Evolutionary conservation across 2,329 filamentous ascomycete genomes (phyloP), one percentile per base, ranked within the genome.

Genomic region (Penicillium sp.): DNA sequence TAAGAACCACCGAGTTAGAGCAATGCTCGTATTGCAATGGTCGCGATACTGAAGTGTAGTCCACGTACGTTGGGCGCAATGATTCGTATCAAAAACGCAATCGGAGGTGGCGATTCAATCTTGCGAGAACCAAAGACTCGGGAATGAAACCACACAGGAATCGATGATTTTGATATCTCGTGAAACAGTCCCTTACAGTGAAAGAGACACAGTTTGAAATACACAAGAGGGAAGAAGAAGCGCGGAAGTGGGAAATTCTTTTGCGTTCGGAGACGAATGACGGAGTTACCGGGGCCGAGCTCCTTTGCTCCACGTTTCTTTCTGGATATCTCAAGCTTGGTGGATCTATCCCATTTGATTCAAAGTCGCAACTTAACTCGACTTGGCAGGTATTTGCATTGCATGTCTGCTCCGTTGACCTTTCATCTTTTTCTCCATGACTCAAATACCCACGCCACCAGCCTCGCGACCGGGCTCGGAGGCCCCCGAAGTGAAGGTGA

Each of bases 221-320:
- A 41, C 17, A 40, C 28, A 37, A 46, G 29, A 48, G 39, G 35
- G 34, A 3, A 45, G 49, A 48, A 32, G 51, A 57, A 54, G 51
- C 53, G 51, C 49, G 60, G 39, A 51, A 52, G 60, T 59, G 64
- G 65, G 65, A 66, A 68, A 65, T 66, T 66, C 64, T 67, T 64
- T 62, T 56, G 61, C 48, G 59, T 61, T 62, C 60, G 61, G 60
- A 58, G 61, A 49, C 44, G 56, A 65, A 60, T 65, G 65, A 65
- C 65, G 66, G 66, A 68, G 64, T 65, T 68, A 65, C 57, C 64
- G 63, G 64, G 62, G 55, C 62, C 61, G 57, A 60, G 52, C 62
- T 61, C 51, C 55, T 43, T 45, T 52, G 40, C 45, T 54, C 46
- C 48, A 50, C 48, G 47, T 46, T 48, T 47, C 46, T 50, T 50